These are phyloP conservation scores for Plantago ovata DNA, from an alignment of 257 asterid genomes.

Conservation along the genomic window DNA sequence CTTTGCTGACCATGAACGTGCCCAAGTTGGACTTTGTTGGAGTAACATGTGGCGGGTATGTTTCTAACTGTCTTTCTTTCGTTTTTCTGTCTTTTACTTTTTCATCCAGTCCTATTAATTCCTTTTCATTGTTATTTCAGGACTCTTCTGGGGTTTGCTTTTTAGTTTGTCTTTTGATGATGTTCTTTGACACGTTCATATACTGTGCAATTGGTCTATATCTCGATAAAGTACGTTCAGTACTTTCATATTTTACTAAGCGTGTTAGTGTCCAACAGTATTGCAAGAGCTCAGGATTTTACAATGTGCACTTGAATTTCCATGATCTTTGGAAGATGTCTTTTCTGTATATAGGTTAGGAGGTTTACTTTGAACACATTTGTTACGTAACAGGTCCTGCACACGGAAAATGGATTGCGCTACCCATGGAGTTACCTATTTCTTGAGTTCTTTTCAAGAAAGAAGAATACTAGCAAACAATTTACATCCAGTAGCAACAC, in stretches of 20 bases:
- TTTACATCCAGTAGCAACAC: constrained; percentile 43
- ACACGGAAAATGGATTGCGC: constrained; percentile 51
- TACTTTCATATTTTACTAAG: constrained; percentile 11
- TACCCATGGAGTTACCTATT: constrained; percentile 51
- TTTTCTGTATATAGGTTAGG: constrained; percentile 15
- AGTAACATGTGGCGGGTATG: constrained; percentile 98
- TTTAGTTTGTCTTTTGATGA: constrained; percentile 88
- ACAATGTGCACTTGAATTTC: constrained; percentile 8
- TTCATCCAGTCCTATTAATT: constrained; percentile 22
- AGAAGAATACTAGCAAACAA: constrained; percentile 31
- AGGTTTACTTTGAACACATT: constrained; percentile 11
- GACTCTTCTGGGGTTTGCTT: constrained; percentile 89
- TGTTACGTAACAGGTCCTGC: constrained; percentile 62
- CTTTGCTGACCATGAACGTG: constrained; percentile 98
- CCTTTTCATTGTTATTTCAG: constrained; percentile 37
- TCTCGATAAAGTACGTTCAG: constrained; percentile 70
- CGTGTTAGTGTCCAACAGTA: constrained; percentile 6
- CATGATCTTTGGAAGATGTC: background rate
- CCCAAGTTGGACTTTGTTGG: constrained; percentile 99
- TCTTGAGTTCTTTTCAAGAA: constrained; percentile 46
- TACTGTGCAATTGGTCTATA: constrained; percentile 75
- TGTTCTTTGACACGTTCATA: constrained; percentile 68
- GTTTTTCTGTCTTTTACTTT: constrained; percentile 15
- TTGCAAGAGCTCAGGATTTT: constrained; percentile 10
- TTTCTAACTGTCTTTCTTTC: constrained; percentile 12